phyloP scores from a whole-genome alignment of 179 eudicot genomes.

The Beta macrorhiza region DNA sequence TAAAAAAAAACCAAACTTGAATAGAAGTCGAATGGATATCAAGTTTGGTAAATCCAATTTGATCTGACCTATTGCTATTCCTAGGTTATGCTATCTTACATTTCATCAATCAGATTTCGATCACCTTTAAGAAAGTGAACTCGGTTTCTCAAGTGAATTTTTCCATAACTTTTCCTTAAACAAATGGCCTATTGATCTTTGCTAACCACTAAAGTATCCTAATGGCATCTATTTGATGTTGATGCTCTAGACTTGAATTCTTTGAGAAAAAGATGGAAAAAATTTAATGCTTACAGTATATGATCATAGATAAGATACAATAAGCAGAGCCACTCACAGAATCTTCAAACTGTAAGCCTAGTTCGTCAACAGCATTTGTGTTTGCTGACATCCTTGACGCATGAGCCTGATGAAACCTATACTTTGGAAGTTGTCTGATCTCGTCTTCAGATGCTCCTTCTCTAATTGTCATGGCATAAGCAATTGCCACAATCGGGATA shows the following conservation, averaged over 20 bases:
- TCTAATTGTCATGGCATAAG: conserved; percentile 55
- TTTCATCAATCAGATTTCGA: neutral
- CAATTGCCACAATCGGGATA: conserved; percentile 57
- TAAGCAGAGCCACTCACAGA: conserved; percentile 44
- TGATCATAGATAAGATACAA: neutral
- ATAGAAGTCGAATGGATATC: too few species aligned
- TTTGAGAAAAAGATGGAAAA: neutral
- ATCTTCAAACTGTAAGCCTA: conserved; percentile 50
- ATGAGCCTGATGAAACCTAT: conserved; percentile 37
- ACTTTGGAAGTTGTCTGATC: conserved; percentile 60
- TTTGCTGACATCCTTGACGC: conserved; percentile 23
- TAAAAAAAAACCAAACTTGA: too few species aligned
- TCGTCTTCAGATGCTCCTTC: conserved; percentile 78
- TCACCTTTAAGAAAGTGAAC: neutral
- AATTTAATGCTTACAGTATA: neutral
- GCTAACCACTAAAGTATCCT: neutral
- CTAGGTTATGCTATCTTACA: neutral
- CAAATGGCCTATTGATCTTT: neutral
- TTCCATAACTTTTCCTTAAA: neutral
- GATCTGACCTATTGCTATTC: too few species aligned
- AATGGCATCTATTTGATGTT: neutral
- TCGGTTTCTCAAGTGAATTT: too few species aligned
- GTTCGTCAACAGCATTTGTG: conserved; percentile 26
- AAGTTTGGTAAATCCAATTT: too few species aligned
- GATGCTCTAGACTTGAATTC: neutral